Base-by-base conservation (phyloP, 1,284 basidiomycete species). In the Apiotrichum veenhuisii region DNA sequence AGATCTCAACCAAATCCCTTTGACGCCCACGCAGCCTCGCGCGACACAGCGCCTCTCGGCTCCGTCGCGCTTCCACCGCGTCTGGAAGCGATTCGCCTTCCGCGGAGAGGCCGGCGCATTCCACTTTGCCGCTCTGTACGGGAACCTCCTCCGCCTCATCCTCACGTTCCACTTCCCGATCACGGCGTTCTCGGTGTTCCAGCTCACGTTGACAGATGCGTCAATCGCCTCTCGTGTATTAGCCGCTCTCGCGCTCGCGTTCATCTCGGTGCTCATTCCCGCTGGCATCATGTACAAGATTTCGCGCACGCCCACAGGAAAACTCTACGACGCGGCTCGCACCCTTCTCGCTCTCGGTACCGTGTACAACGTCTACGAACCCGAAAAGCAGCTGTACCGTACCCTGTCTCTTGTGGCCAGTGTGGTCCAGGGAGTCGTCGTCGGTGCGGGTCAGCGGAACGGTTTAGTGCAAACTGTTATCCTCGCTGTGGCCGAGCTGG, bases 361-460 rank as follows among this genome's bases (percentile, higher is more conserved):
- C n/a, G 80, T 97, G 52, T 98, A 98, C 78, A 96, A 95, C 77
- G 88, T 91, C 65, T 98, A 94, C 75, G 84, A 90, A 23, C 90
- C 91, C 60, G 89, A 89, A 33, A 92, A 89, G 30, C 91, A 96
- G 73, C 82, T 93, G 58, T 98, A 94, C 76, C 87, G 88, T 5
- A 83, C 82, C 49, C 80, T 95, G 45, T 82, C 91, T 48, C 87
- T 98, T 65, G 81, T 84, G 0, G 87, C 85, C 55, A 95, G 91
- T 67, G 75, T 98, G 23, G 82, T 87, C 12, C 84, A 90, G 61
- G 94, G 80, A 11, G 77, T 92, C 25, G 87, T 87, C 3, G 86
- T 97, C 58, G 95, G 95, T 8, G 92, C 85, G 38, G 92, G 87
- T 3, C 93, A 97, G 79, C 81, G 80, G 63, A 91, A 87, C 65